Base-by-base conservation (phyloP, 1,139 yeast species). In the Trichomonascaceae sp. region DNA sequence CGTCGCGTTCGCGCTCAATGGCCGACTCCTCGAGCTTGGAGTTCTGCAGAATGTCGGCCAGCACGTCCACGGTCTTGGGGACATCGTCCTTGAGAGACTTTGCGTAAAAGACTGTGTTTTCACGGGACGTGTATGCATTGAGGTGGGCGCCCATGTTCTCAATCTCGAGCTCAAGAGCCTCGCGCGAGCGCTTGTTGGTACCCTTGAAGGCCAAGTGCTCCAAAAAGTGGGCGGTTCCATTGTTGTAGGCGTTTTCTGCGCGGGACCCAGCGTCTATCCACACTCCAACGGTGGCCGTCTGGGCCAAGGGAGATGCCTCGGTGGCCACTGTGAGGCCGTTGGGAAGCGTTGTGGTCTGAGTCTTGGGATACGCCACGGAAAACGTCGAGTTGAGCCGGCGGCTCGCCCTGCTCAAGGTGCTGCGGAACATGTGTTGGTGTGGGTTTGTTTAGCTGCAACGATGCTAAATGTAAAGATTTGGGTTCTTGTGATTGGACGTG, bases 201-300 rank as follows among this genome's bases (percentile, higher is more conserved):
- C 99, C 99, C 60, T 89, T 89, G 64, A 89, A 89, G 3, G 97
- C 93, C 49, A 89, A 65, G 59, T 89, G 99, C 58, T 89, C 99
- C 38, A 89, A 64, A 54, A 89, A 89, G 60, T 89, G 99, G 0
- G 99, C 99, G 9, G 97, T 87, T 30, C 99, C 99, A 48, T 85
- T 84, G 52, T 70, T 71, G 51, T 68, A 66, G 33, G 76, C 73
- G 50, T 76, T 79, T 59, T 89, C 99, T 2, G 97, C 97, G 42
- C 99, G 70, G 2, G 97, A 87, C 1, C 99, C 99, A 30, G 98
- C 96, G 57, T 92, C 95, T 44, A 89, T 87, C 85, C 87, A 79
- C 31, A 89, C 89, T 2, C 97, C 98, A 9, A 92, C 96, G 2
- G 98, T 89, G 43, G 98, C 97, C 28, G 97, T 85, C 47, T 77